Evolutionary conservation across 73 alveolate species (phyloP), one percentile per base, ranked within the genome.

Genomic region (Halteria grandinella): DNA sequence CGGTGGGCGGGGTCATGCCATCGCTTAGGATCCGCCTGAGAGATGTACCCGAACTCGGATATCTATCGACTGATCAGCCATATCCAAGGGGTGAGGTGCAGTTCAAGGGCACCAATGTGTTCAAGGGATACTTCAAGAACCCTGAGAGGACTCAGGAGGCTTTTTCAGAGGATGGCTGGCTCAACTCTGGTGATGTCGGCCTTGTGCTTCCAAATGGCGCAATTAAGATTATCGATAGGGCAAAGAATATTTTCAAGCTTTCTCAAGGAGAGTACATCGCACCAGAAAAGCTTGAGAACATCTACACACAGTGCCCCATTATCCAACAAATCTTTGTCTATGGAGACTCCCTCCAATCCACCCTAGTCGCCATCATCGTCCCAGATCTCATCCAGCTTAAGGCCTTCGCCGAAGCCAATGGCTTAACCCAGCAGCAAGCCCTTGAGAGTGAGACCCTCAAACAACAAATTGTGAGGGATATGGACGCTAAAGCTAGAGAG

Each of bases 201-300:
- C 54, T 60, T 25, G 60, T 79, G 17, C 50, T 86, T 14, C 91
- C 95, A 6, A 72, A 55, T 55, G 76, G 81, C n/a, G 94, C 95
- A 0, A 15, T 91, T 27, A 91, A 88, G 70, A 88, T 91, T 28
- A 88, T 91, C 20, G 97, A 91, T 74, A 91, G 97, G 74, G 87
- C 69, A 50, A 91, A 91, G 87, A 88, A 87, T 49, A 71, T 91
- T 39, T 91, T 91, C 79, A 91, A 91, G 62, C 85, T 91, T 32
- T 69, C 89, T 39, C 95, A 91, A 84, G 97, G 97, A 0, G 97
- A 91, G 69, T 91, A 88, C 62, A 83, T 91, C 24, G 97, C 97
- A 25, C 95, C 97, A 39, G 97, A 91, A 44, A 87, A 84, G 59
- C 84, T 91, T 12, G 93, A 88, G 41, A 91, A 74, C 40, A 59